Conservation (phyloP, 768 basidiomycete species). For the Boletus rubroflammeus region DNA sequence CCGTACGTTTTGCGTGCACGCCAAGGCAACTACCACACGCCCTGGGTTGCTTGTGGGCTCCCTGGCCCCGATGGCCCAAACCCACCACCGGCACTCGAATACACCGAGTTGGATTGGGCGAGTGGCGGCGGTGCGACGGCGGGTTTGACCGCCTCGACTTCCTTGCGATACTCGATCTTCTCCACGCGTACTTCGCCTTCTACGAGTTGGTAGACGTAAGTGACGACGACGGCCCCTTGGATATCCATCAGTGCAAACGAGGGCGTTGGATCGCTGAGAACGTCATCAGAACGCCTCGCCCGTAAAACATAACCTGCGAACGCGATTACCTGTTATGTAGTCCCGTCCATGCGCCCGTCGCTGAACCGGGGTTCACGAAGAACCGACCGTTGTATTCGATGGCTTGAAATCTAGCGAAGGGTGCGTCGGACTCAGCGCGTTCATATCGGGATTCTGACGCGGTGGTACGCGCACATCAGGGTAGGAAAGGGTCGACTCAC, state of each 20-base stretch:
- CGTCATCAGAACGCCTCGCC: background rate
- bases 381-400: slow-evolving; percentile 88
- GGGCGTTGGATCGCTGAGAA: slow-evolving; percentile 73
- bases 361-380: slow-evolving; percentile 94
- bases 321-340: slow-evolving; percentile 11
- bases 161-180: slow-evolving; percentile 82
- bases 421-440: background rate
- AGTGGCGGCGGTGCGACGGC: slow-evolving; percentile 15
- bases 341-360: slow-evolving; percentile 92
- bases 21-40: slow-evolving; percentile 23
- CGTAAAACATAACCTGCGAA: background rate
- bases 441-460: background rate
- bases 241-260: slow-evolving; percentile 98
- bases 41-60: slow-evolving; percentile 27
- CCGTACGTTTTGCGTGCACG: background rate
- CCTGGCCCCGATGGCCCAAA: slow-evolving; percentile 19
- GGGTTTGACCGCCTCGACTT: slow-evolving; percentile 40
- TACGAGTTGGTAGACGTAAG: slow-evolving; percentile 94
- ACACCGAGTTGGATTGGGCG: slow-evolving; percentile 31
- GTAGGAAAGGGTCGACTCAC: slow-evolving; percentile 44
- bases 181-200: slow-evolving; percentile 93
- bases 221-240: slow-evolving; percentile 94
- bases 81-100: slow-evolving; percentile 27
- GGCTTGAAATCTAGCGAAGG: slow-evolving; percentile 74
- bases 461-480: background rate